Conservation (phyloP, 192 early-diverging fungal genomes). For the Endogone sp. region DNA sequence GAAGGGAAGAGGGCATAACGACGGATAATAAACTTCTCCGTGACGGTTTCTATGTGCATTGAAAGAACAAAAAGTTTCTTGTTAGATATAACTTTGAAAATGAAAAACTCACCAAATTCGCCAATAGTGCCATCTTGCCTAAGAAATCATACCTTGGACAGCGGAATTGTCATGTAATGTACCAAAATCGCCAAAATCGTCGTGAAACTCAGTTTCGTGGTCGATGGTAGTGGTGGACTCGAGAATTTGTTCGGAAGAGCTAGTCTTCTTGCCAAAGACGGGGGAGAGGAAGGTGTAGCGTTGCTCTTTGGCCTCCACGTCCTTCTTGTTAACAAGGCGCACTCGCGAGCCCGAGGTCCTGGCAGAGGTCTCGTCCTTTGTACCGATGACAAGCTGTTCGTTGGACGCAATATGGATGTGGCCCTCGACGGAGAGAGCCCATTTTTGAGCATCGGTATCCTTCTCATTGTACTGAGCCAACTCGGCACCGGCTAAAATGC, state of each 20-base stretch:
- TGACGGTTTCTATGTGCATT: not conserved
- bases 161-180: no score
- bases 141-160: no score
- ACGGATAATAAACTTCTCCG: not conserved
- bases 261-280: slow-evolving; percentile 15
- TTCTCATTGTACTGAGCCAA: slow-evolving; percentile 27
- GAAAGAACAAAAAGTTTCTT: not conserved
- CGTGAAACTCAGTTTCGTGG: no score
- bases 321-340: slow-evolving; percentile 13
- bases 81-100: not conserved
- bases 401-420: slow-evolving; percentile 20
- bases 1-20: slow-evolving; percentile 16
- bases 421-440: slow-evolving; percentile 24
- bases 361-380: slow-evolving; percentile 1
- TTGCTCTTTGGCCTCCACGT: slow-evolving; percentile 2
- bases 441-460: slow-evolving; percentile 19
- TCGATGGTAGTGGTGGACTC: not conserved
- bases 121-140: not conserved
- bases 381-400: slow-evolving; percentile 13
- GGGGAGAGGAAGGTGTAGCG: slow-evolving; percentile 23
- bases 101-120: not conserved
- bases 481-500: slow-evolving; percentile 8
- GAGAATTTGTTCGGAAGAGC: slow-evolving; percentile 5
- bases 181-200: no score
- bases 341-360: slow-evolving; percentile 6